These are phyloP conservation scores for Athelia sp. DNA, from an alignment of 1,284 basidiomycete genomes.

Conservation along the genomic window DNA sequence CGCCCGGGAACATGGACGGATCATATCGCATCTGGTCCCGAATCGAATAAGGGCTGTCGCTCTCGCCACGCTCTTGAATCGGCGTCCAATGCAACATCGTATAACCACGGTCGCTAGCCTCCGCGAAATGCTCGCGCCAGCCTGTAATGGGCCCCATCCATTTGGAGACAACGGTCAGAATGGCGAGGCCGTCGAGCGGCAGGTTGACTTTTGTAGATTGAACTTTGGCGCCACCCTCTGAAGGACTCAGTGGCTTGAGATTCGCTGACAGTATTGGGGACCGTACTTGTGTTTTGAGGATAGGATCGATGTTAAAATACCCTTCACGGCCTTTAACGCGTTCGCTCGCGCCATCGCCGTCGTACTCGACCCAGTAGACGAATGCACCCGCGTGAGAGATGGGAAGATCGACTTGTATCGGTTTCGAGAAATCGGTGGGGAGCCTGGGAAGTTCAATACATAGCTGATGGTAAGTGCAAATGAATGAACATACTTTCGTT, in stretches of 20 bases:
- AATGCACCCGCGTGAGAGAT: constrained; percentile 95
- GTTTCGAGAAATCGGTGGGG: constrained; percentile 78
- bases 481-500: constrained; percentile 63
- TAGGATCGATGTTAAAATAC: constrained; percentile 94
- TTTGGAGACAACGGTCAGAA: constrained; percentile 88
- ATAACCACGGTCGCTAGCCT: constrained; percentile 85
- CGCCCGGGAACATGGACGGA: constrained; percentile 57
- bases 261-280: constrained; percentile 64
- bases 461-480: constrained; percentile 7
- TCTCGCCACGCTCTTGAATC: constrained; percentile 83
- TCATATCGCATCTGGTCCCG: constrained; percentile 83
- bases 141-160: constrained; percentile 87
- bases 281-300: constrained; percentile 71
- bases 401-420: constrained; percentile 87
- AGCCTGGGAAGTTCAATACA: constrained; percentile 43
- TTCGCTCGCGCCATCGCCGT: constrained; percentile 48
- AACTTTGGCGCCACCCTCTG: constrained; percentile 43
- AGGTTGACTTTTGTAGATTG: constrained; percentile 53
- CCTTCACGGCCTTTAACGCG: constrained; percentile 80
- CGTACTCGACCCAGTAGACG: constrained; percentile 91
- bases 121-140: constrained; percentile 78
- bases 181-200: constrained; percentile 79
- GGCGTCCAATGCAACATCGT: constrained; percentile 97
- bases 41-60: constrained; percentile 90
- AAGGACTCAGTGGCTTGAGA: constrained; percentile 44